Evolutionary conservation across 23 red algal species (phyloP), one percentile per base, ranked within the genome.

Genomic region (Pyropia haitanensis): DNA sequence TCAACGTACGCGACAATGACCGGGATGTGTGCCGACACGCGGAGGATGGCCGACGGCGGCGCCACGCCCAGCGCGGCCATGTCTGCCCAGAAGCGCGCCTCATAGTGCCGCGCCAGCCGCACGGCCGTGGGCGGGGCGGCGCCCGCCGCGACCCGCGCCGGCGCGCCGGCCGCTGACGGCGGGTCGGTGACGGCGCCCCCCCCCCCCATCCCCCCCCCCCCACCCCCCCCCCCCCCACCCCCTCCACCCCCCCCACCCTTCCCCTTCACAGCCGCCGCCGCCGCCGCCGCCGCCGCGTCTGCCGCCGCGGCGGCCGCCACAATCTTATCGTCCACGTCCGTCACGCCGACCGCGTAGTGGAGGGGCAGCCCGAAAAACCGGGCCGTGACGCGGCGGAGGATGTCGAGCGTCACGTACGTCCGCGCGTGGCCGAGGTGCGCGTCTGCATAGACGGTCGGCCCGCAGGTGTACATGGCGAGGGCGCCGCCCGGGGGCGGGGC

Each of bases 291-390:
- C 24, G 55, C 69, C 26, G 58, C 51, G 44, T 73, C 49, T 49
- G 53, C 18, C 21, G 71, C 78, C 18, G 69, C 58, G 9, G 84
- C 65, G 21, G 75, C 53, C 34, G 70, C 27, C 33, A 96, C 69
- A 72, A 96, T 96, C 75, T 96, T 96, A 46, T 96, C 91, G 61
- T 96, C 91, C 39, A 96, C 73, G 70, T 96, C 91, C 18, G 91
- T 96, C 10, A 96, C 56, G 19, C 82, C 82, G 34, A 96, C 71
- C 26, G 77, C 68, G 31, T 86, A 84, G 15, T 26, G 21, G 31
- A 90, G 61, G 18, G 44, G 57, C 24, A 69, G 29, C 18, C 83
- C 77, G 25, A 88, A 78, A 53, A 63, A 73, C 14, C 22, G 22
- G 5, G 49, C 61, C 3, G 89, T 70, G 52, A 96, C 60, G 48